Evolutionary conservation across 176 grass and related monocot genomes (phyloP).

Genomic region (Zoysia japonica): DNA sequence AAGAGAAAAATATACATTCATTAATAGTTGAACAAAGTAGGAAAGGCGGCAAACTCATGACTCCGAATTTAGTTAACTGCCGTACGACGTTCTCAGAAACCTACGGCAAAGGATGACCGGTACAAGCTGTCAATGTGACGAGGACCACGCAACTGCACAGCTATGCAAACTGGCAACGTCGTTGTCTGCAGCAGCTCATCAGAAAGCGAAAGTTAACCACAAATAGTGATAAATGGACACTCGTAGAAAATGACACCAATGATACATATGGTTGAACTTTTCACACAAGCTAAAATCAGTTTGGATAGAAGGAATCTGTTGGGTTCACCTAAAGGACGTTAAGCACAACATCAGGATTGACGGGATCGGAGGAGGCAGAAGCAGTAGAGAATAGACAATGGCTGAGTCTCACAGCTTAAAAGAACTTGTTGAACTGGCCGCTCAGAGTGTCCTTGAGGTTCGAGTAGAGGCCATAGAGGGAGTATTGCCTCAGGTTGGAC

Average conservation of each 20-base stretch:
- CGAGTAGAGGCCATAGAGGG: conserved; percentile 80
- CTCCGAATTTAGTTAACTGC: background rate
- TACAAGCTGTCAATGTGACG: conserved; percentile 1
- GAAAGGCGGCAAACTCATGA: background rate
- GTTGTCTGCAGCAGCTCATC: background rate
- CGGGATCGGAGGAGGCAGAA: background rate
- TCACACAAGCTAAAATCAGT: conserved; percentile 35
- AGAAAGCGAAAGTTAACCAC: conserved; percentile 7
- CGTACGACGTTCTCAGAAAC: conserved; percentile 7
- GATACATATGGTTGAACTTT: conserved; percentile 11
- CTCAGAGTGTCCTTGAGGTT: conserved; percentile 75
- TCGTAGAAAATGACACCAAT: conserved; percentile 17
- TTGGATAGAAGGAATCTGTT: conserved; percentile 23
- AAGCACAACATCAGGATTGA: conserved; percentile 22
- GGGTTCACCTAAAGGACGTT: conserved; percentile 21
- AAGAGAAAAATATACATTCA: background rate
- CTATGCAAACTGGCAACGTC: background rate
- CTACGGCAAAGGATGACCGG: background rate
- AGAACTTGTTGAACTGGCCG: conserved; percentile 74
- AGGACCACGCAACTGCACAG: conserved; percentile 9
- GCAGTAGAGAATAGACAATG: conserved; percentile 39
- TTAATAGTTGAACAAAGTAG: background rate
- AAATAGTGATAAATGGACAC: background rate
- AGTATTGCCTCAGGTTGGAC: conserved; percentile 87
- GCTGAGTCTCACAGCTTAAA: conserved; percentile 45